Evolutionary conservation across 2,329 filamentous ascomycete genomes (phyloP).

Genomic region (Fonsecaea nubica): DNA sequence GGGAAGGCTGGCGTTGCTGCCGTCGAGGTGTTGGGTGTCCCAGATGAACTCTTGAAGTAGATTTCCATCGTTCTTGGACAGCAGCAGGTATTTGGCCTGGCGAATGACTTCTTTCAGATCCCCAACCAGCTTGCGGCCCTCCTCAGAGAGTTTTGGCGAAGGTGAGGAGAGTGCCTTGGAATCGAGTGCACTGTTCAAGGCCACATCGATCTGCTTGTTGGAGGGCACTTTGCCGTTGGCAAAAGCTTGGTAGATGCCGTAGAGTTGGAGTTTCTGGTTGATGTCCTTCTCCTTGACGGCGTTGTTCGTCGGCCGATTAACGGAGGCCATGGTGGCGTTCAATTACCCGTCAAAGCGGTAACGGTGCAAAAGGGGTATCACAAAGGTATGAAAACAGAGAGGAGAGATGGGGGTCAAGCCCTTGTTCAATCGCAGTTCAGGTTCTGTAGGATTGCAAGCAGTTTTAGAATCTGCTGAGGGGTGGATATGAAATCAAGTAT

Average conservation of each 20-base stretch:
- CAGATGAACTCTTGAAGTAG: slow-evolving; percentile 96
- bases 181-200: slow-evolving; percentile 83
- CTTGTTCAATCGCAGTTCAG: neutral
- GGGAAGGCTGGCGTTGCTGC: slow-evolving; percentile 67
- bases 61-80: slow-evolving; percentile 95
- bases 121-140: slow-evolving; percentile 78
- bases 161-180: slow-evolving; percentile 74
- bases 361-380: slow-evolving; percentile 30
- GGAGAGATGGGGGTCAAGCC: slow-evolving; percentile 3
- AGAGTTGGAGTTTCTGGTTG: slow-evolving; percentile 92
- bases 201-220: slow-evolving; percentile 94
- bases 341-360: neutral
- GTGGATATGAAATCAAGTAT: slow-evolving; percentile 14
- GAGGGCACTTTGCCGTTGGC: slow-evolving; percentile 88
- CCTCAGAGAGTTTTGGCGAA: slow-evolving; percentile 76
- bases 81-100: slow-evolving; percentile 80
- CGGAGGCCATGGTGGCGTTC: slow-evolving; percentile 45
- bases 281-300: slow-evolving; percentile 81
- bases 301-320: slow-evolving; percentile 76
- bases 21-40: slow-evolving; percentile 77
- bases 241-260: slow-evolving; percentile 73
- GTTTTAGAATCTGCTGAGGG: slow-evolving; percentile 5
- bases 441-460: slow-evolving; percentile 2
- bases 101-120: slow-evolving; percentile 82
- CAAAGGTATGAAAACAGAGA: slow-evolving; percentile 18